Evolutionary conservation across 176 grass and related monocot genomes (phyloP).

Genomic region (Neostapfia colusana): DNA sequence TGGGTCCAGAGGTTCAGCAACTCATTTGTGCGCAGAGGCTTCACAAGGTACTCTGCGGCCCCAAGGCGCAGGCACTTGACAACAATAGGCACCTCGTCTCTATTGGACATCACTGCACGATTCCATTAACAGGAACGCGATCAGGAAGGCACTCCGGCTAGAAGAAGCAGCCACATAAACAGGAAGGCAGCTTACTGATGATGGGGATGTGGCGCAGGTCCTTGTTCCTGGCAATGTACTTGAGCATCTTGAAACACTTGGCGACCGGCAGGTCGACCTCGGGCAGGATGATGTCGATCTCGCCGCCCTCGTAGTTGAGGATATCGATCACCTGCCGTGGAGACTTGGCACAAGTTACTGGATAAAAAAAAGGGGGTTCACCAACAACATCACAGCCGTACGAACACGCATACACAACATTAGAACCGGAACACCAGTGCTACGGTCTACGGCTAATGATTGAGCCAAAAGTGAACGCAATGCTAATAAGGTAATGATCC

Average conservation of each 20-base stretch:
- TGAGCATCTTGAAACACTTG: constrained; percentile 96
- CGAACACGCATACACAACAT: constrained; percentile 10
- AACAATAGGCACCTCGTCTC: constrained; percentile 88
- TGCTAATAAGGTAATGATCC: not conserved
- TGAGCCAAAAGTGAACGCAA: not conserved
- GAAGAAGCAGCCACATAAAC: not conserved
- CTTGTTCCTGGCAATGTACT: constrained; percentile 88
- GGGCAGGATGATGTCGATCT: constrained; percentile 90
- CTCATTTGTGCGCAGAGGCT: constrained; percentile 88
- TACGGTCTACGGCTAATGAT: not conserved
- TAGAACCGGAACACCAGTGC: not conserved
- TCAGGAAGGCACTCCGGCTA: not conserved
- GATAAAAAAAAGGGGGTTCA: not conserved
- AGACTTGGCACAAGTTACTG: constrained; percentile 78
- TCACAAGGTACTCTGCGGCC: constrained; percentile 88
- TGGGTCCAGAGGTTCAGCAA: constrained; percentile 94
- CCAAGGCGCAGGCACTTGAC: constrained; percentile 93
- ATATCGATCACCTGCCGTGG: constrained; percentile 73
- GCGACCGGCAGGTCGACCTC: constrained; percentile 86
- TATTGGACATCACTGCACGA: constrained; percentile 78
- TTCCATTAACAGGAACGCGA: constrained; percentile 7
- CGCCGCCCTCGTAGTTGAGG: constrained; percentile 64
- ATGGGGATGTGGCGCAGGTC: constrained; percentile 84
- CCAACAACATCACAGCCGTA: not conserved
- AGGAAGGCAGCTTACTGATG: constrained; percentile 63